phyloP scores from a whole-genome alignment of 306 rosid genomes.

The Quillaja saponaria region DNA sequence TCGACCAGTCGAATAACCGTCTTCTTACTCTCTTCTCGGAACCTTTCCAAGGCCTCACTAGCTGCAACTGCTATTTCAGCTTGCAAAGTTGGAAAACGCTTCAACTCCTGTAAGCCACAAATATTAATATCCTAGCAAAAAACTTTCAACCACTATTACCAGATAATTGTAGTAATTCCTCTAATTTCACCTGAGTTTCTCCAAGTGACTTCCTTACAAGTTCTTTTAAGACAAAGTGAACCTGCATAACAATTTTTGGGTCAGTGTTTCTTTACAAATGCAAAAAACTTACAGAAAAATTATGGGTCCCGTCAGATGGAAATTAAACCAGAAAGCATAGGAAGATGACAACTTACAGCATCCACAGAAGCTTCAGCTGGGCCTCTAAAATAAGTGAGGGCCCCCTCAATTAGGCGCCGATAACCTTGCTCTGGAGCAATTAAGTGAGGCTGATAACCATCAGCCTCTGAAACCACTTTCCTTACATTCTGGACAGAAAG shows the following conservation, averaged over 20 bases:
- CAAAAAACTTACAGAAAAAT: not conserved
- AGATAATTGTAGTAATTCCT: conserved; percentile 10
- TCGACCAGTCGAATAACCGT: conserved; percentile 83
- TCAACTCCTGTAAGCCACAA: conserved; percentile 61
- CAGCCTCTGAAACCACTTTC: conserved; percentile 95
- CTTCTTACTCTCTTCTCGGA: conserved; percentile 86
- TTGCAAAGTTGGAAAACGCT: conserved; percentile 84
- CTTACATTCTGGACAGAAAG: conserved; percentile 85
- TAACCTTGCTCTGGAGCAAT: conserved; percentile 99
- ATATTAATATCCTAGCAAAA: conserved; percentile 15
- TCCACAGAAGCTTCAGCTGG: conserved; percentile 99
- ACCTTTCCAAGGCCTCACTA: conserved; percentile 78
- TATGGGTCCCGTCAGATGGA: not conserved
- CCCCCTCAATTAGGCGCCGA: conserved; percentile 84
- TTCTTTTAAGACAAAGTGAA: conserved; percentile 91
- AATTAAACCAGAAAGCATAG: conserved; percentile 3
- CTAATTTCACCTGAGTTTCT: conserved; percentile 76
- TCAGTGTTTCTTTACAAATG: conserved; percentile 2
- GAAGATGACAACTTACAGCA: conserved; percentile 66
- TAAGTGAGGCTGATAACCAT: conserved; percentile 99
- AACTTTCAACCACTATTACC: not conserved
- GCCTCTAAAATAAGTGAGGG: conserved; percentile 85
- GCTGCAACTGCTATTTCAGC: conserved; percentile 83
- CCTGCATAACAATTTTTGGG: conserved; percentile 46
- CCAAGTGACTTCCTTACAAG: conserved; percentile 94